Evolutionary conservation across 2,329 filamentous ascomycete species (phyloP), one percentile per base, ranked within the genome.

Genomic region (Cladosporium velox): DNA sequence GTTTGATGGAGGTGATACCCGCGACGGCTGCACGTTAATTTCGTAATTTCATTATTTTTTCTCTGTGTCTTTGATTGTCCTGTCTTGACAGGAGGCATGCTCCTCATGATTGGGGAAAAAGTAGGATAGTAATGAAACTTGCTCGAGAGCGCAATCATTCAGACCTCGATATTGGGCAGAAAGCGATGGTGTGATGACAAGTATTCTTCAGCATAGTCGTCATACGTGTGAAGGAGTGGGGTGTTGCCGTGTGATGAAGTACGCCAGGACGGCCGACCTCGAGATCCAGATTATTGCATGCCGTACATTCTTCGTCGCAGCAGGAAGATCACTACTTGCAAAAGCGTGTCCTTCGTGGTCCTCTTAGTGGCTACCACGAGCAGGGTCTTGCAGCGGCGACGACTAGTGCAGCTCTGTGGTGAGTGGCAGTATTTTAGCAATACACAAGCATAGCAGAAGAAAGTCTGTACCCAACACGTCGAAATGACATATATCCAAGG

Each of bases 101-200:
- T 14, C 26, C 11, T 62, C 30, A 51, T 61, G 41, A 59, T 38
- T 7, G 15, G 28, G 28, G 21, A 35, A 54, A 62, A 61, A 52
- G 59, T 62, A 62, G 59, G 49, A 32, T 35, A 38, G 11, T 52
- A 54, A 52, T 62, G 47, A 52, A 10, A 35, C n/a, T 54, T 51
- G 47, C 44, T 54, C 52, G 32, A 55, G 18, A 32, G n/a, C 15
- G 26, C 18, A 12, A 18, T 24, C 24, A 24, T 34, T 21, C 26
- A 34, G 28, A 47, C 41, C n/a, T 21, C 12, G 10, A 21, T 47
- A 18, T 44, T 34, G 15, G 15, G 3, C 15, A 4, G 28, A 21
- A 44, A 44, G 6, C 6, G 6, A n/a, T n/a, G 21, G 38, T n/a
- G 38, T 44, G 18, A 44, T n/a, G 18, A n/a, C 18, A 3, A 44